Evolutionary conservation across 2,329 filamentous ascomycete species (phyloP), one percentile per base, ranked within the genome.

Genomic region (Paraphaeosphaeria minitans): DNA sequence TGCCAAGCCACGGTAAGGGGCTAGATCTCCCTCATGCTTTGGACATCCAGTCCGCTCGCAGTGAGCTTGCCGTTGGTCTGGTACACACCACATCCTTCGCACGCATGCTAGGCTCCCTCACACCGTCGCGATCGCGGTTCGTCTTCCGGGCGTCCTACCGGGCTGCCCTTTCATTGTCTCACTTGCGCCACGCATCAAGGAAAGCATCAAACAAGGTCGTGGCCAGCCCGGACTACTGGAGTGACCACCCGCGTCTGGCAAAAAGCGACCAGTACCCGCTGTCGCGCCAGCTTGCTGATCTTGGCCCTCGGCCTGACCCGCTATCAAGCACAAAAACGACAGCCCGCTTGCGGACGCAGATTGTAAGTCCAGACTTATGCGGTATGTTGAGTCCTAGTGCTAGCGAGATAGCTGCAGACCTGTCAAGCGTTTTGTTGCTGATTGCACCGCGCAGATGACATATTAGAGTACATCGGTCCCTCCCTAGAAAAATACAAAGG

Each of bases 401-500:
- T 46, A 35, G 54, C 27, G 27, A 21, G n/a, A 31, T 13, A 41
- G 19, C 8, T 22, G 35, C 33, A 27, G 13, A 45, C 10, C 6
- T 16, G 43, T 43, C 37, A 16, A 39, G 14, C 4, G 12, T 27
- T 22, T 33, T 4, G 41, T 41, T 24, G 53, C 35, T 49, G 39
- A 66, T 64, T 42, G 22, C 35, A 42, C 2, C 27, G 45, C 42
- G 42, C 56, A 88, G 90, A 92, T 70, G 88, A 94, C 66, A 79
- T 90, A 14, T 67, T 96, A 47, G 73, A 85, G 7, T 91, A 91
- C 60, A 78, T 96, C n/a, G 86, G 84, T 2, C 83, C 85, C 0
- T 87, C 87, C 2, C 83, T 98, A 19, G 79, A 86, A 35, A 84
- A 86, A 46, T 89, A 95, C 75, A 80, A 82, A 51, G 91, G 91